Evolutionary conservation across 768 basidiomycete genomes (phyloP), one percentile per base, ranked within the genome.

Genomic region (Pleurotus eryngii): DNA sequence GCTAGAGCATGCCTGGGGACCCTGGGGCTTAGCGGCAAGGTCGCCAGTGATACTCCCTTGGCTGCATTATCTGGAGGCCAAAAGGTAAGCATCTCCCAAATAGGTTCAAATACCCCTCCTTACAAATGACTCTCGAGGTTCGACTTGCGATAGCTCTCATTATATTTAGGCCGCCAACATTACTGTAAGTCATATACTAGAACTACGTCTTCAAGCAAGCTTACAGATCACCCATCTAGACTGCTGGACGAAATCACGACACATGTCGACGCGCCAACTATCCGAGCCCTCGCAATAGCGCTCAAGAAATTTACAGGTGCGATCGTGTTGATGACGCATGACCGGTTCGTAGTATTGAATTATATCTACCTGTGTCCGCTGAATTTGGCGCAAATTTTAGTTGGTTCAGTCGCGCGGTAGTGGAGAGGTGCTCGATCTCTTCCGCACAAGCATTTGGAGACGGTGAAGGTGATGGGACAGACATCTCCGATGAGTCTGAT

Each of bases 251-350:
- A 89, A 65, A 81, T 85, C 4, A 85, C 87, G 46, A 81, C 86
- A n/a, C 87, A 89, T 69, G 68, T 89, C 43, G 87, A 89, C 66
- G 74, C 77, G 42, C 76, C 79, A 22, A 87, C 84, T 2, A 81
- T 87, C 30, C 68, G 76, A 57, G 82, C 81, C 0, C 69, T 89
- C 1, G 79, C 81, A 0, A 70, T 72, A 18, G 78, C 82, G 6
- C 70, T 89, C 42, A 73, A 74, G 48, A 67, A 65, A 12, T 89
- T 77, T 61, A 69, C 68, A 24, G 86, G 87, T 0, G 84, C 79
- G 1, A 64, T 88, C 27, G 70, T 87, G 8, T 71, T 87, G n/a
- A 79, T 88, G 49, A 86, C 83, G 46, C 87, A 89, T 63, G 87
- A 89, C 61, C 72, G 81, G 65, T 74, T 60, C 30, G 47, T 57